Conservation (phyloP, 257 asterid species). For the Parsonsia alboflavescens region DNA sequence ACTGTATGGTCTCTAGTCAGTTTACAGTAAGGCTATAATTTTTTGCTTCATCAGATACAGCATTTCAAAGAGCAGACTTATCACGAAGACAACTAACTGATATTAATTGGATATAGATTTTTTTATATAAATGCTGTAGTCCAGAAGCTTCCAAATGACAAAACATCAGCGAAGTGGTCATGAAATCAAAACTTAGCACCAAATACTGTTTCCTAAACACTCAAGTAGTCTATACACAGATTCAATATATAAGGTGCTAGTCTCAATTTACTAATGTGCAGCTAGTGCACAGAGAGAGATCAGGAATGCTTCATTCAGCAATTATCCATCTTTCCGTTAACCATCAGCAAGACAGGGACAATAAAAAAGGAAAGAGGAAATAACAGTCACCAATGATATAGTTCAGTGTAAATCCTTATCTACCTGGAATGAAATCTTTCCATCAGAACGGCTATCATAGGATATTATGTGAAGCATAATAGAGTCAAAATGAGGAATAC, state of each 20-base stretch:
- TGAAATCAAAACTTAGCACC: too few species aligned
- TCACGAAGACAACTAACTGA: background rate
- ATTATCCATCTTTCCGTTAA: background rate
- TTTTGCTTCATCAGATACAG: background rate
- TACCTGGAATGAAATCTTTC: conserved; percentile 98
- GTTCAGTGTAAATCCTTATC: background rate
- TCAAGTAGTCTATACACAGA: background rate
- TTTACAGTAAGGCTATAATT: background rate
- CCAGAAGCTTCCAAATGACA: too few species aligned
- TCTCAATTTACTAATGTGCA: background rate
- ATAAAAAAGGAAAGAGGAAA: background rate
- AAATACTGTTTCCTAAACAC: background rate
- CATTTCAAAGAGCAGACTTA: background rate
- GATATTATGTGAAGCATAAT: conserved; percentile 97
- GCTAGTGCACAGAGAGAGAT: background rate
- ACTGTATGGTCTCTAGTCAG: background rate
- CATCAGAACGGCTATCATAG: conserved; percentile 95
- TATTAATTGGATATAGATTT: too few species aligned
- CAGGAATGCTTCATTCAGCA: background rate
- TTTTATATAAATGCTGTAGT: too few species aligned
- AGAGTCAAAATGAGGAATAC: conserved; percentile 89
- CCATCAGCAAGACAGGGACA: background rate
- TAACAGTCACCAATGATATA: background rate
- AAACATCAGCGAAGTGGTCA: too few species aligned
- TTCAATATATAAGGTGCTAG: background rate